Evolutionary conservation across 2,329 filamentous ascomycete species (phyloP).

Genomic region (Chrysosporium keratinophilum): DNA sequence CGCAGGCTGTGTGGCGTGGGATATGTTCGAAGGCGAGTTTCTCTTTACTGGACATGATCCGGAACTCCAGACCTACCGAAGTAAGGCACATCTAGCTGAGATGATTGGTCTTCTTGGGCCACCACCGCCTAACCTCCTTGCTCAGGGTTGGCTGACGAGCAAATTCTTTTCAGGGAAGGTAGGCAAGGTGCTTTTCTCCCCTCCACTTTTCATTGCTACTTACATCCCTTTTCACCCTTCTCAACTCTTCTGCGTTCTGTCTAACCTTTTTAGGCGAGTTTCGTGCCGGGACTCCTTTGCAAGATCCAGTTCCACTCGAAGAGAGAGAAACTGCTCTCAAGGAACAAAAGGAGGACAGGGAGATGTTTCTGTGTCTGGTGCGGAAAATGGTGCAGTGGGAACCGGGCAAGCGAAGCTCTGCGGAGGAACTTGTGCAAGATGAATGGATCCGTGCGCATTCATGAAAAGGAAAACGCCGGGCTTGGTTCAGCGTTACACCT

Average conservation of each 20-base stretch:
- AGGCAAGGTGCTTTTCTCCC: constrained; percentile 13
- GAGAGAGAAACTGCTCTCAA: constrained; percentile 31
- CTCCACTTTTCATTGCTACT: constrained; percentile 3
- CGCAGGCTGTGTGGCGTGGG: constrained; percentile 34
- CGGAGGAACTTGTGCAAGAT: constrained; percentile 22
- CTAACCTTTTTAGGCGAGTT: constrained; percentile 23
- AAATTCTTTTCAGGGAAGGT: constrained; percentile 36
- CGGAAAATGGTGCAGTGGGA: constrained; percentile 33
- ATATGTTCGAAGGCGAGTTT: constrained; percentile 39
- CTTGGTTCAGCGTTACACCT: not conserved
- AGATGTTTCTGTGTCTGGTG: constrained; percentile 25
- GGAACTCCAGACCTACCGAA: constrained; percentile 32
- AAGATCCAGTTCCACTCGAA: constrained; percentile 25
- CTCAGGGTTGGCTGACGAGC: constrained; percentile 21
- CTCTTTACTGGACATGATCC: constrained; percentile 38
- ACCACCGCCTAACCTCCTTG: constrained; percentile 32
- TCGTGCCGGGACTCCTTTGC: constrained; percentile 18
- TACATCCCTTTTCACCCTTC: constrained; percentile 6
- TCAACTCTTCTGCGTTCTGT: constrained; percentile 7
- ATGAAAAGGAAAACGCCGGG: constrained; percentile 3
- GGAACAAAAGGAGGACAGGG: constrained; percentile 24
- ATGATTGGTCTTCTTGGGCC: constrained; percentile 40
- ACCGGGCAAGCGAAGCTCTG: constrained; percentile 24
- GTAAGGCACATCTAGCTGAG: constrained; percentile 41
- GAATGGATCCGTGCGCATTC: constrained; percentile 21